Evolutionary conservation across 306 rosid genomes (phyloP).

Genomic region (Comarum palustre): DNA sequence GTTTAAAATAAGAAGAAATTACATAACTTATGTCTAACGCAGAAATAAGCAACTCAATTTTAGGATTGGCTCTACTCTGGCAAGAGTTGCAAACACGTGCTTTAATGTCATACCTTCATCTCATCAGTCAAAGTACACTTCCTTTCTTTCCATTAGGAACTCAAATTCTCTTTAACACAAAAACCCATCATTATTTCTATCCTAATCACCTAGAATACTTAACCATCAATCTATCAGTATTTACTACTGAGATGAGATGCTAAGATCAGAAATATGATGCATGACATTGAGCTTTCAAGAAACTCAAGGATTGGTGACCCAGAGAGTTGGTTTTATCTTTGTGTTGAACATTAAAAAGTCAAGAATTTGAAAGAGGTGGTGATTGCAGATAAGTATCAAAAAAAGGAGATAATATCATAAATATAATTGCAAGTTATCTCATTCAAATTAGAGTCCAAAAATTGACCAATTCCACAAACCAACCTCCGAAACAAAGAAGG

Average conservation of each 20-base stretch:
- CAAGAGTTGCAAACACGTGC: not conserved
- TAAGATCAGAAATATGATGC: not conserved
- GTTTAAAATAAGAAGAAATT: not conserved
- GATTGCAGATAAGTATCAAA: no score
- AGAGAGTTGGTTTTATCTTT: not conserved
- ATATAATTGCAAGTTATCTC: no score
- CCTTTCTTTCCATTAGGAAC: not conserved
- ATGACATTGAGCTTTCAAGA: not conserved
- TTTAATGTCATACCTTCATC: not conserved
- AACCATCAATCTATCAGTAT: not conserved
- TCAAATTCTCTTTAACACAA: not conserved
- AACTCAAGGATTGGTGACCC: not conserved
- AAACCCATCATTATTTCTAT: not conserved
- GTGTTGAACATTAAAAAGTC: no score
- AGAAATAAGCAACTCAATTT: not conserved
- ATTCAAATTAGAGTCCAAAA: no score
- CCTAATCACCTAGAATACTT: not conserved
- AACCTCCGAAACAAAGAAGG: no score
- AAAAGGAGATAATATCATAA: no score
- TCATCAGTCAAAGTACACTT: not conserved
- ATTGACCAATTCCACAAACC: no score
- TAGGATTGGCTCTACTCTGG: not conserved
- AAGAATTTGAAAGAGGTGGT: no score
- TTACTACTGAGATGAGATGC: not conserved
- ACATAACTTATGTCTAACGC: not conserved